Evolutionary conservation across 495 filamentous ascomycete genomes (phyloP), one percentile per base, ranked within the genome.

Genomic region (Talaromyces proteolyticus): DNA sequence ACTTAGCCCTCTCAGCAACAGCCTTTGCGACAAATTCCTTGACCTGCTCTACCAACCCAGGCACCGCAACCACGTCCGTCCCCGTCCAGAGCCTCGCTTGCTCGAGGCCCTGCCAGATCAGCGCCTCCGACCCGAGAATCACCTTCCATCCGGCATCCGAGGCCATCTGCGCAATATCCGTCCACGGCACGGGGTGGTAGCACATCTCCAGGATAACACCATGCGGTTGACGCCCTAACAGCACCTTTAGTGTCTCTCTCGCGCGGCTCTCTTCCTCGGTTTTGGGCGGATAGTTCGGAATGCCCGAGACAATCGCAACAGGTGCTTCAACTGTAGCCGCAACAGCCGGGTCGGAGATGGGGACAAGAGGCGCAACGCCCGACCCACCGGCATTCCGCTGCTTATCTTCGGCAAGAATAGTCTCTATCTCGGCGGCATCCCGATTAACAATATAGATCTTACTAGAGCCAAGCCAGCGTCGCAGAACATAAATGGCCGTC

Each of bases 171-270:
- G 74, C 81, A 46, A 89, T 78, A 53, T 74, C 74, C 0, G 86
- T 90, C 63, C 78, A 79, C 0, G 84, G 83, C 37, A 69, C 66
- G 1, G 86, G 86, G 58, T 88, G 84, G 60, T 90, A 89, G 69
- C 85, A 88, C 86, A 90, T 89, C 67, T 90, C 86, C 53, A 88
- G 63, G 34, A 90, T 80, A 6, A 78, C 78, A 8, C 86, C 86
- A 69, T 85, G 82, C 53, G 42, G 61, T 38, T 47, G 47, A 40
- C 60, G 64, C 1, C 60, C 61, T 40, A 85, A 57, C 57, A 88
- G 72, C 12, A 69, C 66, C 64, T 82, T 69, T n/a, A 79, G 65
- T 12, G 86, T 73, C 11, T 61, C 59, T 12, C 86, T 68, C 41
- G 79, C 71, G 22, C 63, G 55, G 41, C 73, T 69, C 71, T 90